Evolutionary conservation across 768 basidiomycete genomes (phyloP).

Genomic region (Collybia sp.): DNA sequence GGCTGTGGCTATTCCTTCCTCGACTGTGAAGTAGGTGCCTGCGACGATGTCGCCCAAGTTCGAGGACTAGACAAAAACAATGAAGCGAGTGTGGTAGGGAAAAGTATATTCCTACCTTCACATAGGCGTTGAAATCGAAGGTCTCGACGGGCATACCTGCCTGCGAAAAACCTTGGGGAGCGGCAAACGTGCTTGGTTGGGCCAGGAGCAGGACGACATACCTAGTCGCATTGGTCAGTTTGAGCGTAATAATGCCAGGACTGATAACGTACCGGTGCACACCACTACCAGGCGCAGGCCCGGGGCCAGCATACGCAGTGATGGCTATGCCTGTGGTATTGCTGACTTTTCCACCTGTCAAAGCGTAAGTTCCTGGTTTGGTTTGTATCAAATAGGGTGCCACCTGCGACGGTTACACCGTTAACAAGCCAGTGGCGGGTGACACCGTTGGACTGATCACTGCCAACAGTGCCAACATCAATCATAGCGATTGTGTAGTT

Average conservation of each 20-base stretch:
- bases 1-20: constrained; percentile 56
- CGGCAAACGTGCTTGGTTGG: constrained; percentile 58
- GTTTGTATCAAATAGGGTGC: background rate
- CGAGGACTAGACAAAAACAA: constrained; percentile 30
- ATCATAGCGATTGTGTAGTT: constrained; percentile 71
- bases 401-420: constrained; percentile 46
- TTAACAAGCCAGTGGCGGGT: constrained; percentile 84
- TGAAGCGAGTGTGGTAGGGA: background rate
- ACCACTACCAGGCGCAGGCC: constrained; percentile 63
- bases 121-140: constrained; percentile 57
- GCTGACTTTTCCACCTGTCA: constrained; percentile 31
- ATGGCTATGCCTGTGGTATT: constrained; percentile 42
- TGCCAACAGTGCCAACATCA: constrained; percentile 67
- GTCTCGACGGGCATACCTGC: constrained; percentile 46
- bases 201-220: constrained; percentile 64
- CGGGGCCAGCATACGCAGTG: constrained; percentile 69
- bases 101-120: constrained; percentile 31
- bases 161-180: constrained; percentile 52
- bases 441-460: constrained; percentile 50
- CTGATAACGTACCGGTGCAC: constrained; percentile 58
- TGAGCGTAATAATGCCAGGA: background rate
- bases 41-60: constrained; percentile 59
- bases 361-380: background rate
- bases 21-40: constrained; percentile 72
- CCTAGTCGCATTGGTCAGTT: constrained; percentile 27